Percentiles rank a stretch among this genome's conserved stretches.
These are phyloP conservation scores for Discostella stelligera DNA, from an alignment of 352 stramenopile species.

Conservation along the genomic window DNA sequence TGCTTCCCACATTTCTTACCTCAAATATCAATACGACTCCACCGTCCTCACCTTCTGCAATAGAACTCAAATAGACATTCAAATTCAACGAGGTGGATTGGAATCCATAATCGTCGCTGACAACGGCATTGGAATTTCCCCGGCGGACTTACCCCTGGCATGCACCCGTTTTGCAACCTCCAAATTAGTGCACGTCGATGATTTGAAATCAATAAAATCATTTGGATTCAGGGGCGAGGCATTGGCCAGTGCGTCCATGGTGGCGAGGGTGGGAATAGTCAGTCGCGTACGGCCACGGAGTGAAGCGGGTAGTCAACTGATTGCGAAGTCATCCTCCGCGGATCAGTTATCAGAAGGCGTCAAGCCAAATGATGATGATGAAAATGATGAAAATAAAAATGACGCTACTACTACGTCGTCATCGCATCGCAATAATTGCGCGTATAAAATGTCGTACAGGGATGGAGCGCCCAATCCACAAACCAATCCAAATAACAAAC, in stretches of 20 bases:
- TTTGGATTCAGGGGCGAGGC: constrained; percentile 99
- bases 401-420: not conserved
- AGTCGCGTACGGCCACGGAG: constrained; percentile 34
- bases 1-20: not conserved
- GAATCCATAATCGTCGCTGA: constrained; percentile 58
- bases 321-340: not conserved
- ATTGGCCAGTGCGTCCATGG: constrained; percentile 90
- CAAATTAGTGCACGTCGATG: constrained; percentile 93
- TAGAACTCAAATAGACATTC: constrained; percentile 55
- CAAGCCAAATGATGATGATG: not conserved
- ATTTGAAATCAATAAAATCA: constrained; percentile 91
- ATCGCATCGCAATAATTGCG: constrained; percentile 34
- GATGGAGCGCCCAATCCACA: constrained; percentile 87
- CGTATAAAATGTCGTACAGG: constrained; percentile 88
- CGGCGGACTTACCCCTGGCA: constrained; percentile 90
- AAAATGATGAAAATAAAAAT: constrained; percentile 4
- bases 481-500: constrained; percentile 70
- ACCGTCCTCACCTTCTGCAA: not conserved
- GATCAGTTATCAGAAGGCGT: not conserved
- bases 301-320: not conserved
- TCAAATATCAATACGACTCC: not conserved
- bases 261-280: constrained; percentile 66
- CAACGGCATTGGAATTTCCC: constrained; percentile 69
- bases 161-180: constrained; percentile 97
- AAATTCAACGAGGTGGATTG: constrained; percentile 36